Evolutionary conservation across 2,329 filamentous ascomycete species (phyloP).

Genomic region (Aspergillus sojae): DNA sequence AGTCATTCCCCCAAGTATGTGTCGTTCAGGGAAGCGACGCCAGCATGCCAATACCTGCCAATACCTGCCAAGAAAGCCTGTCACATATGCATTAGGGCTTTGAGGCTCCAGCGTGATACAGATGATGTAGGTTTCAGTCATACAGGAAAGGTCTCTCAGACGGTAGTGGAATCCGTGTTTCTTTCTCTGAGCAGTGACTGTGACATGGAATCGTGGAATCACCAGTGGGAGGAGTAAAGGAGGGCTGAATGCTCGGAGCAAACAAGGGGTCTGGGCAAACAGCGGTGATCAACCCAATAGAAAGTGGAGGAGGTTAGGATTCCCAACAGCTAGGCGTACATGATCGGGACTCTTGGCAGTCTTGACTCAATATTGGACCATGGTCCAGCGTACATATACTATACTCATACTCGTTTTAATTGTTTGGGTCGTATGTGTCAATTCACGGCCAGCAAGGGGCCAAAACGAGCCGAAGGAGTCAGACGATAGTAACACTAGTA

Average conservation of each 20-base stretch:
- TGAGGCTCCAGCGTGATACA: background rate
- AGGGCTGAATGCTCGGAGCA: too few relatives aligned
- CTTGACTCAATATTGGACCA: background rate
- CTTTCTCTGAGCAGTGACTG: background rate
- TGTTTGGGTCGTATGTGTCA: background rate
- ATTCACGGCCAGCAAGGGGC: constrained; percentile 3
- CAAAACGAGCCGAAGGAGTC: background rate
- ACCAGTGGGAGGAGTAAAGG: background rate
- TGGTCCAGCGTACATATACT: background rate
- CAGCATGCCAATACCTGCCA: background rate
- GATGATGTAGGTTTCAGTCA: background rate
- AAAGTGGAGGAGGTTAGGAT: constrained; percentile 2
- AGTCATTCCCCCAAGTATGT: background rate
- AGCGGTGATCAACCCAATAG: constrained; percentile 9
- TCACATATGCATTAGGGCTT: background rate
- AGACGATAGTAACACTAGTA: background rate
- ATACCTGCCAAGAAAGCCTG: background rate
- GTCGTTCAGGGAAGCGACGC: background rate
- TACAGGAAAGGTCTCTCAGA: background rate
- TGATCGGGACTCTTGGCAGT: constrained; percentile 4
- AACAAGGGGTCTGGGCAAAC: constrained; percentile 4
- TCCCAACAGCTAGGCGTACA: constrained; percentile 1
- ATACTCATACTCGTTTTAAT: background rate
- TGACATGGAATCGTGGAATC: background rate
- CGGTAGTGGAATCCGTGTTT: background rate